A percentile compares a stretch with the other conserved stretches of the same genome.
These are phyloP conservation scores for Polyplosphaeria fusca DNA, from an alignment of 495 filamentous ascomycete species.

Conservation along the genomic window DNA sequence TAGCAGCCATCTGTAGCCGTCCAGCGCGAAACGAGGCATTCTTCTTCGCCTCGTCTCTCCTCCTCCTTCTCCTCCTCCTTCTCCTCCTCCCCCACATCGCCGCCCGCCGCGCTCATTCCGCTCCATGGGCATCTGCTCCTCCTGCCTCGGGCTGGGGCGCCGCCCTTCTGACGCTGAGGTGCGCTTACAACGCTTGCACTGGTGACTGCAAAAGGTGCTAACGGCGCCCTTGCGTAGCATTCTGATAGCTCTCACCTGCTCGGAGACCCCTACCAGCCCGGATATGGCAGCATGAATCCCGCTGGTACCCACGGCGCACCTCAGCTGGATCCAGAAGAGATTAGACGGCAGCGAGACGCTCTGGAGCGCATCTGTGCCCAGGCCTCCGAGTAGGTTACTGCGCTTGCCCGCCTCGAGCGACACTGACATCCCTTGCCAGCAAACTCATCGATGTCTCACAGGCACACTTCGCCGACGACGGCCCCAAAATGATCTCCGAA, in stretches of 20 bases:
- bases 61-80: too few species aligned
- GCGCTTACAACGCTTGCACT: too few species aligned
- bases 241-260: constrained; percentile 41
- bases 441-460: constrained; percentile 36
- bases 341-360: constrained; percentile 41
- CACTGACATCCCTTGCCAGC: constrained; percentile 28
- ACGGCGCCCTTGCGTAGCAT: constrained; percentile 29
- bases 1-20: too few species aligned
- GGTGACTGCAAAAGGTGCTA: constrained; percentile 11
- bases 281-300: constrained; percentile 37
- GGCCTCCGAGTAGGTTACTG: constrained; percentile 39
- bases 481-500: constrained; percentile 29
- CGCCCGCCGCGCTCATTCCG: constrained; percentile 20
- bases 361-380: constrained; percentile 42
- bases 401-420: constrained; percentile 3
- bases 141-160: constrained; percentile 42
- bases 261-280: constrained; percentile 34
- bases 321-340: constrained; percentile 41
- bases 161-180: constrained; percentile 39
- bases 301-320: constrained; percentile 23
- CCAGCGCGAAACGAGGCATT: too few species aligned
- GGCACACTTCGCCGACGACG: constrained; percentile 26
- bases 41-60: too few species aligned
- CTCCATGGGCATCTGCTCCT: constrained; percentile 42
- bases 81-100: too few species aligned